phyloP scores from a whole-genome alignment of 2,329 filamentous ascomycete genomes.

The Arthroderma sp. region DNA sequence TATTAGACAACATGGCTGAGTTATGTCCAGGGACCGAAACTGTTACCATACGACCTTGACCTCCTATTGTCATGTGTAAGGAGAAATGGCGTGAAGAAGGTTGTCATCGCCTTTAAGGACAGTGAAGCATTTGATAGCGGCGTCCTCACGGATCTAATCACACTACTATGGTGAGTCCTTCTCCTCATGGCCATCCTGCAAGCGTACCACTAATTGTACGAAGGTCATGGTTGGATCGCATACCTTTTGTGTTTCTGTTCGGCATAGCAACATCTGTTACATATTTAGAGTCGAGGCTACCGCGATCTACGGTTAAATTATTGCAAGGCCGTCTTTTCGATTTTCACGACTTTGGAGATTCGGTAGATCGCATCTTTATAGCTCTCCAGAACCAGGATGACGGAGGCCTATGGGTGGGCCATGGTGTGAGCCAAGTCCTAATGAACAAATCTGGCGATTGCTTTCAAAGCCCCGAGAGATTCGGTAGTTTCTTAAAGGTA shows the following conservation, averaged over 20 bases:
- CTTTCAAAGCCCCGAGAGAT: conserved; percentile 46
- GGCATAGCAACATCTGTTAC: conserved; percentile 53
- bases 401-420: conserved; percentile 41
- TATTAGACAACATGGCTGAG: neutral
- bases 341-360: conserved; percentile 37
- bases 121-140: conserved; percentile 37
- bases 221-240: conserved; percentile 49
- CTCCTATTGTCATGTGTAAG: conserved; percentile 33
- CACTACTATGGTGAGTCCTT: conserved; percentile 34
- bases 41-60: conserved; percentile 37
- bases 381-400: conserved; percentile 26
- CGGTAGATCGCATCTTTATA: conserved; percentile 32
- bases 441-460: conserved; percentile 48
- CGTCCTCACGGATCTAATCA: conserved; percentile 36
- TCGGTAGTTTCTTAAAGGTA: conserved; percentile 43
- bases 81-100: conserved; percentile 25
- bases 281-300: conserved; percentile 47
- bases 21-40: conserved; percentile 26
- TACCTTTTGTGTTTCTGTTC: conserved; percentile 48
- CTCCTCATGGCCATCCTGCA: neutral
- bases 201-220: conserved; percentile 17
- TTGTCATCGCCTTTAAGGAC: conserved; percentile 36
- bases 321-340: conserved; percentile 47
- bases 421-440: conserved; percentile 39
- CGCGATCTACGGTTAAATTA: conserved; percentile 40